Conservation (phyloP, 2,329 filamentous ascomycete species). For the Microsporum ferrugineum region DNA sequence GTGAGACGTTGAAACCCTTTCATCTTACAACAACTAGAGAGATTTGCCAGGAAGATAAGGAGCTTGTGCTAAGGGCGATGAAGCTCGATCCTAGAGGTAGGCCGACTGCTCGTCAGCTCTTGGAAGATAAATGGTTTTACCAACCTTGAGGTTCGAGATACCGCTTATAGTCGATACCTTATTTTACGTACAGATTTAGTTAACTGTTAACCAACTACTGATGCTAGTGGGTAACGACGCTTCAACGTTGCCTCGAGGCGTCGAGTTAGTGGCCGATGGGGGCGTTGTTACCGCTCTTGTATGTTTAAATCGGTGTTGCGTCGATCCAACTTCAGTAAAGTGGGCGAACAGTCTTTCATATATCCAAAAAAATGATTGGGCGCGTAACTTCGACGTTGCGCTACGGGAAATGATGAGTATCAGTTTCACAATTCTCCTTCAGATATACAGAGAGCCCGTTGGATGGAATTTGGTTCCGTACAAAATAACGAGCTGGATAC, state of each 20-base stretch:
- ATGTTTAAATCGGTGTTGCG: slow-evolving; percentile 9
- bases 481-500: no score
- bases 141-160: not conserved
- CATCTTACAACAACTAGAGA: slow-evolving; percentile 17
- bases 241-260: slow-evolving; percentile 7
- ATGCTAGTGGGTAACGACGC: not conserved
- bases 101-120: slow-evolving; percentile 24
- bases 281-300: not conserved
- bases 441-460: no score
- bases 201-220: no score
- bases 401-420: no score
- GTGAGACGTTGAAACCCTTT: slow-evolving; percentile 21
- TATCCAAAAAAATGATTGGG: no score
- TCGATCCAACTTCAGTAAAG: slow-evolving; percentile 17
- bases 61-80: slow-evolving; percentile 34
- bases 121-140: not conserved
- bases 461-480: no score
- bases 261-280: slow-evolving; percentile 9
- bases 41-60: slow-evolving; percentile 23
- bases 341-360: no score
- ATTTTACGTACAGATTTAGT: no score
- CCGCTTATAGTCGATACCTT: no score
- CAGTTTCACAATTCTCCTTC: no score
- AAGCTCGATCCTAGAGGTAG: slow-evolving; percentile 34
- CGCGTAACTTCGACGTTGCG: no score